Conservation (phyloP, 306 rosid genomes). For the Citrullus colocynthis region DNA sequence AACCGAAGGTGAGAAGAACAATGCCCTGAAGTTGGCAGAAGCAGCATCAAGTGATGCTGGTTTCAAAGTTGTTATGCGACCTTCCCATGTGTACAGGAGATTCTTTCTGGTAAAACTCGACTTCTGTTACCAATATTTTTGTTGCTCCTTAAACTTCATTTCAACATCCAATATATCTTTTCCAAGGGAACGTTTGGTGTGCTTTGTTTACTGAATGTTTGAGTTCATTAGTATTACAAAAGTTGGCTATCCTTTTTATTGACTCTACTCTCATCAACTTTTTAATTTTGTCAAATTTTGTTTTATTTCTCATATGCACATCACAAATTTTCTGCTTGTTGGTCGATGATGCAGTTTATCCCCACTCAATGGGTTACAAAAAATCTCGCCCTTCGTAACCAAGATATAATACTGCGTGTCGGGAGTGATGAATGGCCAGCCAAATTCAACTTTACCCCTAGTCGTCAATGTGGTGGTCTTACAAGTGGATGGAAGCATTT, state of each 20-base stretch:
- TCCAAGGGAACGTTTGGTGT: not conserved
- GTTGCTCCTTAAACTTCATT: not conserved
- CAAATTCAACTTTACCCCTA: slow-evolving; percentile 17
- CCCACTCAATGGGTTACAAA: slow-evolving; percentile 28
- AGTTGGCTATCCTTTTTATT: not conserved
- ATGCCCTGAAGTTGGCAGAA: slow-evolving; percentile 27
- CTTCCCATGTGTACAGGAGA: slow-evolving; percentile 53
- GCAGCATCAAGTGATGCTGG: slow-evolving; percentile 21
- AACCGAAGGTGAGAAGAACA: slow-evolving; percentile 27
- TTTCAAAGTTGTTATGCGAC: slow-evolving; percentile 37
- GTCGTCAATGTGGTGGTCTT: slow-evolving; percentile 35
- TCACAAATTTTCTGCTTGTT: not conserved
- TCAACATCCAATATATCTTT: not conserved
- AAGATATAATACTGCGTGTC: slow-evolving; percentile 35
- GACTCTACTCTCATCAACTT: not conserved
- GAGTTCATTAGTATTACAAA: not conserved
- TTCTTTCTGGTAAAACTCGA: slow-evolving; percentile 43
- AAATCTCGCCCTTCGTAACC: slow-evolving; percentile 17
- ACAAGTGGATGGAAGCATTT: slow-evolving; percentile 57
- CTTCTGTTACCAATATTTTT: not conserved
- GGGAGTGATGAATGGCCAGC: slow-evolving; percentile 29
- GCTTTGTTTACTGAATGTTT: not conserved
- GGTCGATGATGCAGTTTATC: slow-evolving; percentile 24
- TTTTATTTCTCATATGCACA: not conserved
- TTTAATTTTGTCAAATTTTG: not conserved